A percentile compares a stretch with the other conserved stretches of the same genome.
These are phyloP conservation scores for Hypoxylon trugodes DNA, from an alignment of 495 filamentous ascomycete species.

Conservation along the genomic window DNA sequence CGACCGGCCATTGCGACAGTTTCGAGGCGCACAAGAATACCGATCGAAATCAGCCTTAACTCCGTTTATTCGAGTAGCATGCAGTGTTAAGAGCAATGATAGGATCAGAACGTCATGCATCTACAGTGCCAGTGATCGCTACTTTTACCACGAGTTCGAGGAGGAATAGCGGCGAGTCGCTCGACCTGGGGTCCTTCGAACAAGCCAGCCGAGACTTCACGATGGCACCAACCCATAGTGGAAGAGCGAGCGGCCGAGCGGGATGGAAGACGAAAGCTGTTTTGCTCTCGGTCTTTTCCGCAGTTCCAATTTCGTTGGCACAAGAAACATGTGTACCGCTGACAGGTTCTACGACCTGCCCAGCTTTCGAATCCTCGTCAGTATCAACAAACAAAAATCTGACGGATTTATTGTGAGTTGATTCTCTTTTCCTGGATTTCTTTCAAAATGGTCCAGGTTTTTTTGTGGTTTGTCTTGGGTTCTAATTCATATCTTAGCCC, in stretches of 20 bases:
- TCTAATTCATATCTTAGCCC: constrained; percentile 65
- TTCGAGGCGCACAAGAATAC: not conserved
- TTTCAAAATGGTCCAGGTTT: not conserved
- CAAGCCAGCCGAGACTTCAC: constrained; percentile 3
- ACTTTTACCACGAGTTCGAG: constrained; percentile 9
- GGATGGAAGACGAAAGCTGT: constrained; percentile 24
- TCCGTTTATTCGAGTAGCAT: constrained; percentile 26
- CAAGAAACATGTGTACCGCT: constrained; percentile 75
- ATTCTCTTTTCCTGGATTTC: not conserved
- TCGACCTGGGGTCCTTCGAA: constrained; percentile 6
- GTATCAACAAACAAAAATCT: constrained; percentile 76
- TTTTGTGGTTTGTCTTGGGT: not conserved
- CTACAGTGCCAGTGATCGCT: constrained; percentile 25
- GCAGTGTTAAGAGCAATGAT: constrained; percentile 41
- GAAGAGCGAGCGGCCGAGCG: constrained; percentile 11
- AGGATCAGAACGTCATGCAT: constrained; percentile 40
- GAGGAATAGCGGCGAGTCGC: constrained; percentile 14
- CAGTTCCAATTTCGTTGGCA: constrained; percentile 47
- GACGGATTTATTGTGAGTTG: constrained; percentile 79
- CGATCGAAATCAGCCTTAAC: not conserved
- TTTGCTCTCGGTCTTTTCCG: constrained; percentile 45
- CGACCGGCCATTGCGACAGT: not conserved
- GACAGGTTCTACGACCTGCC: constrained; percentile 77
- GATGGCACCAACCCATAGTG: constrained; percentile 15
- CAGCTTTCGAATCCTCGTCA: constrained; percentile 82